Conservation (phyloP, 305 asterid species). For the Fraxinus paxiana region DNA sequence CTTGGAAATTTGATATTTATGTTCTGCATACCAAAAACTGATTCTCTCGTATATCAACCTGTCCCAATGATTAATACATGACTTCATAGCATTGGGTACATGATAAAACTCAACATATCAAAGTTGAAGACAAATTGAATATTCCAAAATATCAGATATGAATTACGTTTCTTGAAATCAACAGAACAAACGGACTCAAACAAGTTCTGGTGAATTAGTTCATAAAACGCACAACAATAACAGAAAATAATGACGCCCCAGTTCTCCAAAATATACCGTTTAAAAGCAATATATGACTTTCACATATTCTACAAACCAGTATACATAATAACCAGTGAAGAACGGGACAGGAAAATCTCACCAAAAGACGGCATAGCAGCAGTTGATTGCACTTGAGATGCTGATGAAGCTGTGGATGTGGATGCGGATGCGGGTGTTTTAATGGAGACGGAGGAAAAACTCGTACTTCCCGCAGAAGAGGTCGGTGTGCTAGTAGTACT, state of each 20-base stretch:
- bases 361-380: constrained; percentile 39
- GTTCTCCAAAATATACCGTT: background rate
- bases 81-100: background rate
- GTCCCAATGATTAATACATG: background rate
- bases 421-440: constrained; percentile 18
- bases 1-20: background rate
- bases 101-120: background rate
- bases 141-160: background rate
- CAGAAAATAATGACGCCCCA: too few relatives aligned
- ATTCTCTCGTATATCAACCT: background rate
- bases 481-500: constrained; percentile 28
- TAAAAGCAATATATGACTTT: background rate
- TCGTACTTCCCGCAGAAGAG: constrained; percentile 35
- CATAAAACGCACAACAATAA: background rate
- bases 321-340: background rate
- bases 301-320: constrained; percentile 7
- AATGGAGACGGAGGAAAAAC: constrained; percentile 25
- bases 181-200: background rate
- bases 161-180: background rate
- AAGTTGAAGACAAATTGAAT: background rate
- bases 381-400: constrained; percentile 36
- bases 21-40: background rate
- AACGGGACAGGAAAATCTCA: constrained; percentile 9
- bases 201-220: background rate
- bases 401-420: constrained; percentile 22